A percentile compares a stretch with the other conserved stretches of the same genome.
These are phyloP conservation scores for Ophiostoma ips DNA, from an alignment of 2,329 filamentous ascomycete genomes.

Conservation along the genomic window DNA sequence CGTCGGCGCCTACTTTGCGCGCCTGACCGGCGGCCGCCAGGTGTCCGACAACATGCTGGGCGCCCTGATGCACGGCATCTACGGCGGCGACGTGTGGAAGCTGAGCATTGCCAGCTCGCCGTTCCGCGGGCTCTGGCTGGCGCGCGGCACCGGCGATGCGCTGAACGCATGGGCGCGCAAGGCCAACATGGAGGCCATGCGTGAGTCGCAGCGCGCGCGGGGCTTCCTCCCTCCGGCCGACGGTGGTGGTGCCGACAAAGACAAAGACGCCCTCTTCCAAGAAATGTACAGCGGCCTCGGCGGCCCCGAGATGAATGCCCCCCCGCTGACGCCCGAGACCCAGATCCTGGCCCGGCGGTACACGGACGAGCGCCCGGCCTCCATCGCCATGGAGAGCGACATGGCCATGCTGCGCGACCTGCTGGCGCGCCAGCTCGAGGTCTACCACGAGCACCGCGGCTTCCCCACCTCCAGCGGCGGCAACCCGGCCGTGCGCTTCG, in stretches of 20 bases:
- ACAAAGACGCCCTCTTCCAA: background rate
- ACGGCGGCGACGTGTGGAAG: constrained; percentile 74
- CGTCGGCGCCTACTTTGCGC: constrained; percentile 50
- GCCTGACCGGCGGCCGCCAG: constrained; percentile 33
- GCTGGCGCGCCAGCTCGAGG: background rate
- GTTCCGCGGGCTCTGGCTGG: constrained; percentile 10
- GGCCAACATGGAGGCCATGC: background rate
- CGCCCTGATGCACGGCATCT: constrained; percentile 72
- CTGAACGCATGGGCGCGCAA: background rate
- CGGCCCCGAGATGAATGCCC: background rate
- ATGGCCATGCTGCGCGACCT: constrained; percentile 7
- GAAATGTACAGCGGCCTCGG: background rate
- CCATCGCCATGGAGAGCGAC: constrained; percentile 5
- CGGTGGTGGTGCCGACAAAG: no score
- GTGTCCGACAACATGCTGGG: constrained; percentile 62
- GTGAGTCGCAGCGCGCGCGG: background rate
- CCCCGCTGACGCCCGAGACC: constrained; percentile 1
- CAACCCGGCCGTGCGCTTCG: background rate
- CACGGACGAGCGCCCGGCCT: background rate
- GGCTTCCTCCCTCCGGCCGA: background rate
- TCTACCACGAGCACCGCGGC: background rate
- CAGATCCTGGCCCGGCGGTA: background rate
- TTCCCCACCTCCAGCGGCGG: background rate
- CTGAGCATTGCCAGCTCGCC: constrained; percentile 42
- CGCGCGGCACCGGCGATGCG: background rate